Evolutionary conservation across 2,329 filamentous ascomycete species (phyloP).

Genomic region (Ophiocordyceps robertsii): DNA sequence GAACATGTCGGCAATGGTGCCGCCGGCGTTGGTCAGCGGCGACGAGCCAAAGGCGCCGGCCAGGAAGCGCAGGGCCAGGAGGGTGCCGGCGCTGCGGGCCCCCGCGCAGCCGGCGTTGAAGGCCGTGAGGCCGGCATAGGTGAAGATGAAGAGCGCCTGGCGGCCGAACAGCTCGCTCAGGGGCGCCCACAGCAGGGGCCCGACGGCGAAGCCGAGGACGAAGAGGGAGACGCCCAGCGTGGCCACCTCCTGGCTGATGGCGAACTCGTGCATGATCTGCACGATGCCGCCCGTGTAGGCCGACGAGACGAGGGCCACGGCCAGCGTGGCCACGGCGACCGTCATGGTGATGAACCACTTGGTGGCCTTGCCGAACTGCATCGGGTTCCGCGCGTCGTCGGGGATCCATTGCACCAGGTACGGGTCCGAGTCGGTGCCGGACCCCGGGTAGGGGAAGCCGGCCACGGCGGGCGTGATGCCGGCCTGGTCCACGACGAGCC

Average conservation of each 20-base stretch:
- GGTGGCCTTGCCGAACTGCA: constrained; percentile 67
- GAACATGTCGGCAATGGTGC: constrained; percentile 53
- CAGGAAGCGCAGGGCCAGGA: constrained; percentile 50
- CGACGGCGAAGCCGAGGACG: constrained; percentile 70
- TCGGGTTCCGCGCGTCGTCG: constrained; percentile 64
- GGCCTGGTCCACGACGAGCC: neutral
- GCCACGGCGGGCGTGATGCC: neutral
- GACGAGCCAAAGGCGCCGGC: constrained; percentile 46
- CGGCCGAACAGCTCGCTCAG: constrained; percentile 56
- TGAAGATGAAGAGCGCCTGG: constrained; percentile 18
- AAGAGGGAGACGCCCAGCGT: constrained; percentile 53
- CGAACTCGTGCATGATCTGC: constrained; percentile 49
- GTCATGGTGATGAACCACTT: constrained; percentile 85
- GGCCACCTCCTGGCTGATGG: constrained; percentile 58
- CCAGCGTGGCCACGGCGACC: constrained; percentile 63
- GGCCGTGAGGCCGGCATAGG: constrained; percentile 42
- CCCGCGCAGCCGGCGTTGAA: constrained; percentile 28
- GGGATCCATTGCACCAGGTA: constrained; percentile 16
- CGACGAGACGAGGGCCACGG: constrained; percentile 56
- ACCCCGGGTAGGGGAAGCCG: neutral
- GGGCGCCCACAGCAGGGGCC: constrained; percentile 69
- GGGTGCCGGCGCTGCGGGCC: constrained; percentile 48
- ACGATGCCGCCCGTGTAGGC: constrained; percentile 67
- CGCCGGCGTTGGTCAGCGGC: constrained; percentile 53
- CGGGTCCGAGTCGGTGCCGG: neutral